phyloP scores from a whole-genome alignment of 108 stramenopile genomes.

The Aurantiochytrium sp. region DNA sequence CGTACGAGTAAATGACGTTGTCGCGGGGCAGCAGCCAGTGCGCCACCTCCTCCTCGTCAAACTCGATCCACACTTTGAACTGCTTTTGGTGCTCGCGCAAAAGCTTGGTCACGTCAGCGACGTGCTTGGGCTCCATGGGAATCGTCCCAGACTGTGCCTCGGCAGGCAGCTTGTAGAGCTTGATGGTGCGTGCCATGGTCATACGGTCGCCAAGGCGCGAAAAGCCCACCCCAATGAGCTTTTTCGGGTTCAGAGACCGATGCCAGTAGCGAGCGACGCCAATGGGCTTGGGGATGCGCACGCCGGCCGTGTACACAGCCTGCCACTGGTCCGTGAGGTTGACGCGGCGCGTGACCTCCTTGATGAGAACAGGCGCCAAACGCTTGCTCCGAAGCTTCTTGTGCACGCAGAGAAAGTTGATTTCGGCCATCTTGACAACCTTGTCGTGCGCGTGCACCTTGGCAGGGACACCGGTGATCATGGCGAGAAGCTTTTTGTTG shows the following conservation, averaged over 20 bases:
- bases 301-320: conserved; percentile 97
- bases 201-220: conserved; percentile 68
- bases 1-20: conserved; percentile 81
- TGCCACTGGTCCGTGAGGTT: conserved; percentile 80
- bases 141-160: conserved; percentile 46
- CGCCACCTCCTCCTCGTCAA: conserved; percentile 73
- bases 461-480: conserved; percentile 89
- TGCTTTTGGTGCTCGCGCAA: conserved; percentile 64
- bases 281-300: conserved; percentile 85
- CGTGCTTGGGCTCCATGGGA: conserved; percentile 69
- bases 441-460: conserved; percentile 51
- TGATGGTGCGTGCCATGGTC: conserved; percentile 82
- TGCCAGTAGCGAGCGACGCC: conserved; percentile 87
- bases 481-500: conserved; percentile 75
- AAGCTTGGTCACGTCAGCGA: conserved; percentile 63
- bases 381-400: conserved; percentile 91
- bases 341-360: conserved; percentile 95
- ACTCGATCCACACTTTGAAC: conserved; percentile 67
- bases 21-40: conserved; percentile 91
- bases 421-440: conserved; percentile 50
- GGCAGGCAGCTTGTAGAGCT: conserved; percentile 64
- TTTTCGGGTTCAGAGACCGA: conserved; percentile 83
- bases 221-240: conserved; percentile 87
- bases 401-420: conserved; percentile 99
- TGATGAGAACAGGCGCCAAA: conserved; percentile 93